Evolutionary conservation across 176 grass and related monocot genomes (phyloP), one percentile per base, ranked within the genome.

Genomic region (Saccharum spontaneum): DNA sequence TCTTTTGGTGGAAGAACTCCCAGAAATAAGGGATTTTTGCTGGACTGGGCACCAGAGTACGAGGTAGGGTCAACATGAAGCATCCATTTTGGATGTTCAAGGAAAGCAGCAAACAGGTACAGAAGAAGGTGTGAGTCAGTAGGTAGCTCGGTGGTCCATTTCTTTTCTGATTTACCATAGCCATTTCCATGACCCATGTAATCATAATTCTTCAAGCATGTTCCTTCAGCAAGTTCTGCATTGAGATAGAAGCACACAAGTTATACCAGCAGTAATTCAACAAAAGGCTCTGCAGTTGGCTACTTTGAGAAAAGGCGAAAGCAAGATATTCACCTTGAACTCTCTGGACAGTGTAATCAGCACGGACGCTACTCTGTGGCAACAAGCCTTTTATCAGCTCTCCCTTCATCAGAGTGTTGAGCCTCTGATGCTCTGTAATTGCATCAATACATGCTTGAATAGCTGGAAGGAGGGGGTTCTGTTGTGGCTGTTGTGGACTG

Each of bases 81-180:
- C 96, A 94, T 98, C 96, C 96, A 98, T 92, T 91, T 88, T 49
- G 96, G 96, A 85, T 98, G 96, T 78, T 98, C 96, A 76, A 98
- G 85, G 74, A 98, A 98, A 92, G 96, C 91, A 24, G 91, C 88
- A 89, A 98, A 95, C 82, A 98, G 83, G 73, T 98, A 98, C 45
- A 98, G 69, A 68, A 98, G 73, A 77, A 98, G 75, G 75, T 95
- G 96, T 5, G 93, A 94, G 85, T 98, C 96, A 7, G 89, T 90
- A 89, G 96, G 96, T 80, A 98, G 91, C 82, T 95, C 93, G 11
- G 83, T 87, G 22, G 43, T 92, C 93, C 93, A 98, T 45, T 91
- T 95, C 82, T 92, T 98, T 59, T 87, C 93, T 73, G 85, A 79
- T 94, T 94, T 97, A 38, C 86, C 76, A 24, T 85, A 83, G 61